Percentiles rank a stretch among this genome's conserved stretches.
Conservation (phyloP, 805 yeast species). For the Zygosaccharomyces lentus region DNA sequence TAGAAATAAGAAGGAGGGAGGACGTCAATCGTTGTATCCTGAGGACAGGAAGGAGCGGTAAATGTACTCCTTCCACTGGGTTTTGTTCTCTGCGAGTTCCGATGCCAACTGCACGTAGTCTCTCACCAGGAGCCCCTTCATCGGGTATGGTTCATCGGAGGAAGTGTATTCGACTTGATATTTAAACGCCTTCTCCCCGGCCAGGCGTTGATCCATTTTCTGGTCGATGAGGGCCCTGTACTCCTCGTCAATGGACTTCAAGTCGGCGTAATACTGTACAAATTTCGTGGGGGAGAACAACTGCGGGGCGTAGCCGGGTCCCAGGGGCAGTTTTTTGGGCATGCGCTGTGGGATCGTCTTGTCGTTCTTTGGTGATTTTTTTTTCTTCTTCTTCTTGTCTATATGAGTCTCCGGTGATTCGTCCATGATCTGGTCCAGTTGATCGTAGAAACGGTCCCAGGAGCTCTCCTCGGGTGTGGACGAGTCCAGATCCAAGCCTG, state of each 20-base stretch:
- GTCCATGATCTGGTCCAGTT: constrained; percentile 39
- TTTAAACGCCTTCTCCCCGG: constrained; percentile 42
- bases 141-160: constrained; percentile 50
- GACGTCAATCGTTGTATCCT: constrained; percentile 57
- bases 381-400: constrained; percentile 20
- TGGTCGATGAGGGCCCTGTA: constrained; percentile 45
- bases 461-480: constrained; percentile 33
- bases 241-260: constrained; percentile 43
- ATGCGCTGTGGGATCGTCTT: constrained; percentile 57
- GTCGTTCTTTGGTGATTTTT: constrained; percentile 39
- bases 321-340: constrained; percentile 52
- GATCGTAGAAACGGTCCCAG: constrained; percentile 57
- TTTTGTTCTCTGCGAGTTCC: constrained; percentile 46
- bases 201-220: constrained; percentile 58
- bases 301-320: constrained; percentile 75
- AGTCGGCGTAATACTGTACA: constrained; percentile 70
- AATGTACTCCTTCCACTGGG: constrained; percentile 54
- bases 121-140: constrained; percentile 53
- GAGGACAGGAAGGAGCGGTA: constrained; percentile 60
- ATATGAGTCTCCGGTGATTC: constrained; percentile 24
- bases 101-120: constrained; percentile 61
- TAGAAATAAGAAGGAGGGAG: constrained; percentile 1
- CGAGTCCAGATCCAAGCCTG: constrained; percentile 42
- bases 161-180: constrained; percentile 69
- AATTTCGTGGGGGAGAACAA: constrained; percentile 67